Conservation (phyloP, 331 rosid genomes). For the Pyracantha coccinea region DNA sequence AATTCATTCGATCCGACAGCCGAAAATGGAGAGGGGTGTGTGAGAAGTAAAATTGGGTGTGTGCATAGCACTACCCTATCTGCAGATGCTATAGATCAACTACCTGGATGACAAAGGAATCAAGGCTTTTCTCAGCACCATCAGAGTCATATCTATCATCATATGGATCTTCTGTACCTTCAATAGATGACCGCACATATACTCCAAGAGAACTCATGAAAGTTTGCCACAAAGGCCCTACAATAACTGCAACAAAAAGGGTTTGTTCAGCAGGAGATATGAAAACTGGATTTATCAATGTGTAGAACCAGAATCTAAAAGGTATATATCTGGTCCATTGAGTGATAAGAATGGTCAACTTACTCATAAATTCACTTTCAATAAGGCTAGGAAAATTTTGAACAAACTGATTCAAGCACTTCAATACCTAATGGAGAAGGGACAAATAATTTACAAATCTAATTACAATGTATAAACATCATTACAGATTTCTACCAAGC, state of each 20-base stretch:
- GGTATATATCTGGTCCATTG: constrained; percentile 3
- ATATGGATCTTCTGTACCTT: constrained; percentile 64
- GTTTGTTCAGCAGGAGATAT: constrained; percentile 6
- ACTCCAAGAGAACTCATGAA: constrained; percentile 67
- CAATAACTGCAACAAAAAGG: constrained; percentile 48
- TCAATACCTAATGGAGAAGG: constrained; percentile 58
- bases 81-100: background rate
- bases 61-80: background rate
- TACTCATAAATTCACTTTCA: constrained; percentile 69
- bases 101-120: constrained; percentile 90
- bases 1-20: no score
- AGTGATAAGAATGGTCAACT: constrained; percentile 6
- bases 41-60: no score
- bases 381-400: constrained; percentile 69
- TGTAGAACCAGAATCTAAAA: constrained; percentile 9
- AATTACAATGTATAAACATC: background rate
- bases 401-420: constrained; percentile 90
- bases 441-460: constrained; percentile 7
- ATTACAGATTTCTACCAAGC: constrained; percentile 1
- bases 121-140: constrained; percentile 88
- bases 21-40: no score
- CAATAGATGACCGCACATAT: constrained; percentile 68
- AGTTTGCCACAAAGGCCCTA: constrained; percentile 84
- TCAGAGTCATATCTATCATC: constrained; percentile 97
- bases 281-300: constrained; percentile 8